Base-by-base conservation (phyloP, 345 rosid species). In the Psidium friedrichsthalianum region DNA sequence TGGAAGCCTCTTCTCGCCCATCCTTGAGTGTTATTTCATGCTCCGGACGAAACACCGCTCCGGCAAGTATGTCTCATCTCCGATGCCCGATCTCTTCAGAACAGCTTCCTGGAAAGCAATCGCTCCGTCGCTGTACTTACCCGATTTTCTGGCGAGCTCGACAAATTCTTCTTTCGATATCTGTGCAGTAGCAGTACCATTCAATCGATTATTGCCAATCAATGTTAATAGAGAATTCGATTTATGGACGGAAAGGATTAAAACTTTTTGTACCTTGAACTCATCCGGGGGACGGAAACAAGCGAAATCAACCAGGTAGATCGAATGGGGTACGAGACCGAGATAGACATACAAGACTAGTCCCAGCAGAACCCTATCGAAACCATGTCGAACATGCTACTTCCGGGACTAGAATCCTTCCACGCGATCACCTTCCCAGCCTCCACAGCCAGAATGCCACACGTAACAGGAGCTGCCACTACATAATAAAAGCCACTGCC, bases 1-100 rank as follows among this genome's bases (percentile, higher is more conserved):
- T 92, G 8, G 94, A 94, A 11, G 94, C 96, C 88, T 95, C 98
- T 86, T 93, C 95, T 58, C 97, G 90, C 2, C 94, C 93, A 16
- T 95, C 94, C 42, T 90, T 86, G 29, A 91, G 83, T 84, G 90
- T 89, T 83, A 88, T 84, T 59, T 56, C 89, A 84, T 91, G 87
- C 42, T 88, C 90, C 3, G 91, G 90, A 40, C 87, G 87, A 85
- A 93, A 93, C 5, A 95, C 90, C 5, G 82, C 58, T 88, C 91
- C 4, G 98, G 95, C 89, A 95, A 85, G 90, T 90, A 94, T 44
- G 92, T 92, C 84, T 93, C 91, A 40, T 95, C 97, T 82, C 98
- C 98, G n/a, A 94, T 89, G 25, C 97, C 97, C 3, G 97, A 94
- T 52, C 91, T 89, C 69, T 90, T 87, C 44, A 95, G 90, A 6